phyloP scores from a whole-genome alignment of 257 asterid species.

The Salvia rosmarinus region DNA sequence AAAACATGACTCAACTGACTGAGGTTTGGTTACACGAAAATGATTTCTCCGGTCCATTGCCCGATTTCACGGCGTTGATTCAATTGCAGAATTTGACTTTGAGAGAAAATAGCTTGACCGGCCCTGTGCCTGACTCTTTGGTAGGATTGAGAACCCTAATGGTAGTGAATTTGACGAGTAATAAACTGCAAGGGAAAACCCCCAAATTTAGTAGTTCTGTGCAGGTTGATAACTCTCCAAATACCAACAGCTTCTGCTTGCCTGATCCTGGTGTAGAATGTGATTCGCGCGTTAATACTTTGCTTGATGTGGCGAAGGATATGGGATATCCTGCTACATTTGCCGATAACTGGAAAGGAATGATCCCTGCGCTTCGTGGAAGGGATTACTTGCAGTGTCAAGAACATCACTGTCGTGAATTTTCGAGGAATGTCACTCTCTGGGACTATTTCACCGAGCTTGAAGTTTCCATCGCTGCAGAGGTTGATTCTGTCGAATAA shows the following conservation, averaged over 20 bases:
- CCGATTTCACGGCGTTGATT: slow-evolving; percentile 54
- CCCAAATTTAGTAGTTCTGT: slow-evolving; percentile 55
- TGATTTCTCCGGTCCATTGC: slow-evolving; percentile 61
- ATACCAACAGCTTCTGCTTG: slow-evolving; percentile 60
- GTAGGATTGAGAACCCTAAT: slow-evolving; percentile 40
- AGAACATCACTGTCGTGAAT: slow-evolving; percentile 55
- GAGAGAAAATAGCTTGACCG: slow-evolving; percentile 70
- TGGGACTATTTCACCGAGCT: slow-evolving; percentile 65
- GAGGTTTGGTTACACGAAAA: slow-evolving; percentile 70
- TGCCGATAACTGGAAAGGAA: slow-evolving; percentile 67
- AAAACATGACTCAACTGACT: slow-evolving; percentile 57
- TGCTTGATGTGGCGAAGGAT: slow-evolving; percentile 57
- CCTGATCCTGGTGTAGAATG: slow-evolving; percentile 57
- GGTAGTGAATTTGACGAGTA: slow-evolving; percentile 70
- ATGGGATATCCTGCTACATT: slow-evolving; percentile 59
- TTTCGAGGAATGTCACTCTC: slow-evolving; percentile 55
- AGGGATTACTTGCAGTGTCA: slow-evolving; percentile 50
- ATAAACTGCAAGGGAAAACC: slow-evolving; percentile 67
- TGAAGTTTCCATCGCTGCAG: slow-evolving; percentile 51
- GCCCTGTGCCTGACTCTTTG: slow-evolving; percentile 70
- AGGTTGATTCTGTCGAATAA: slow-evolving; percentile 57
- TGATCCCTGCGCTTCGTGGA: slow-evolving; percentile 68
- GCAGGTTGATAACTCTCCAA: slow-evolving; percentile 37
- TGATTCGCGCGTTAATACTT: slow-evolving; percentile 53
- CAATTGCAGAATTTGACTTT: slow-evolving; percentile 53